Conservation (phyloP, 202 grass and related monocot genomes). For the Dendrocalamus latiflorus region DNA sequence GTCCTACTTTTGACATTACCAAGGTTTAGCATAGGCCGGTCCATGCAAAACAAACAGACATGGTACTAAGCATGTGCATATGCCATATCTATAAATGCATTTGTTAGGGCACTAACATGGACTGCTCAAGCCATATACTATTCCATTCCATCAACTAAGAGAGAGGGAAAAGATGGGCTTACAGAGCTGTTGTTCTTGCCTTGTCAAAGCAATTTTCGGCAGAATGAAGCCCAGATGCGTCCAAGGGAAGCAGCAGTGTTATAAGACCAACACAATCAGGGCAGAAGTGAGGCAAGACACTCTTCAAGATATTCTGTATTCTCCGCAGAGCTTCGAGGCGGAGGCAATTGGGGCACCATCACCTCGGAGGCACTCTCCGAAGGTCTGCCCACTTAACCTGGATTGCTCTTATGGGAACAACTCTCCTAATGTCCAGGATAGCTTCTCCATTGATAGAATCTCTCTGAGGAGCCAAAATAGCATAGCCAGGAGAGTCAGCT, state of each 20-base stretch:
- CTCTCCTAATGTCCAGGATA: conserved; percentile 21
- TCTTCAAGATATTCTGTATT: conserved; percentile 42
- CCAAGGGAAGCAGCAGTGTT: neutral
- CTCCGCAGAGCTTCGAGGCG: conserved; percentile 27
- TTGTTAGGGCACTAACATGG: neutral
- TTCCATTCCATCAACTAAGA: conserved; percentile 1
- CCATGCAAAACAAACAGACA: neutral
- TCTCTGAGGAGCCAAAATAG: conserved; percentile 44
- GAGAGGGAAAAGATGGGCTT: conserved; percentile 25
- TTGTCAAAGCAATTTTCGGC: conserved; percentile 27
- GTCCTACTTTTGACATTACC: conserved; percentile 35
- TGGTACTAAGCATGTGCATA: conserved; percentile 7
- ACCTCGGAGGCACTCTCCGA: conserved; percentile 45
- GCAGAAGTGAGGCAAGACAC: conserved; percentile 27
- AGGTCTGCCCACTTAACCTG: conserved; percentile 43
- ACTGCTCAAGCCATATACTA: conserved; percentile 18
- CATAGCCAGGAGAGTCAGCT: conserved; percentile 43
- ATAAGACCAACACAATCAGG: neutral
- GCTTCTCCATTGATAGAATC: conserved; percentile 43
- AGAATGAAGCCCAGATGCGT: conserved; percentile 33
- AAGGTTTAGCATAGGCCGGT: conserved; percentile 23
- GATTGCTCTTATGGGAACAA: conserved; percentile 5
- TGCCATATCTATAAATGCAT: conserved; percentile 28
- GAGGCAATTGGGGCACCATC: conserved; percentile 17
- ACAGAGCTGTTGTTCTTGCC: conserved; percentile 13